Percentiles rank a stretch among this genome's conserved stretches.
These are phyloP conservation scores for Gossypium trilobum DNA, from an alignment of 441 rosid genomes.

Conservation along the genomic window DNA sequence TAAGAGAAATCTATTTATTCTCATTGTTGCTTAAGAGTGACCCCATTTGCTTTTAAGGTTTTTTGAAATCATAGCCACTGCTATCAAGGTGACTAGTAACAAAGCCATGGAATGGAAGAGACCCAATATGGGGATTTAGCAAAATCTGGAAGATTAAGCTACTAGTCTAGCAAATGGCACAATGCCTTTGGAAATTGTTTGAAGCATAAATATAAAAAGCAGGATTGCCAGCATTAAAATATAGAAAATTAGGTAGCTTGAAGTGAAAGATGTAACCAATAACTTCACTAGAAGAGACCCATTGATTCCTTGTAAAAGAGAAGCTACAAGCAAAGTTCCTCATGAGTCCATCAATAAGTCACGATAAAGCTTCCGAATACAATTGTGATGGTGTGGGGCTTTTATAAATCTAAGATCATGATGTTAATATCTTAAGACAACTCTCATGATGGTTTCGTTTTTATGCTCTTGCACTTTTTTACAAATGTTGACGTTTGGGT, in stretches of 20 bases:
- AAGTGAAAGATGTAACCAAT: not conserved
- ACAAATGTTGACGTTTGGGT: not conserved
- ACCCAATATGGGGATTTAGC: not conserved
- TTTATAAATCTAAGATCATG: not conserved
- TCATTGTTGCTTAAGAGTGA: not conserved
- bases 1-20: slow-evolving; percentile 3
- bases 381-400: not conserved
- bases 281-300: not conserved
- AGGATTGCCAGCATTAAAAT: not conserved
- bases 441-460: not conserved
- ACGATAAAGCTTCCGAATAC: not conserved
- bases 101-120: not conserved
- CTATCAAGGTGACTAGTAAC: slow-evolving; percentile 5
- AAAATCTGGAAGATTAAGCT: not conserved
- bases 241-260: not conserved
- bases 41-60: not conserved
- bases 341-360: not conserved
- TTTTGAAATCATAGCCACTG: not conserved
- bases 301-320: not conserved
- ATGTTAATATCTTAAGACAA: not conserved
- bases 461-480: not conserved
- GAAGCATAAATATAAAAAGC: not conserved
- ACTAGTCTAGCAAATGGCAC: not conserved
- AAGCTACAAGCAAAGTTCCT: not conserved
- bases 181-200: not conserved